These are phyloP conservation scores for Phoma sp. DNA, from an alignment of 2,329 filamentous ascomycete genomes.

Conservation along the genomic window DNA sequence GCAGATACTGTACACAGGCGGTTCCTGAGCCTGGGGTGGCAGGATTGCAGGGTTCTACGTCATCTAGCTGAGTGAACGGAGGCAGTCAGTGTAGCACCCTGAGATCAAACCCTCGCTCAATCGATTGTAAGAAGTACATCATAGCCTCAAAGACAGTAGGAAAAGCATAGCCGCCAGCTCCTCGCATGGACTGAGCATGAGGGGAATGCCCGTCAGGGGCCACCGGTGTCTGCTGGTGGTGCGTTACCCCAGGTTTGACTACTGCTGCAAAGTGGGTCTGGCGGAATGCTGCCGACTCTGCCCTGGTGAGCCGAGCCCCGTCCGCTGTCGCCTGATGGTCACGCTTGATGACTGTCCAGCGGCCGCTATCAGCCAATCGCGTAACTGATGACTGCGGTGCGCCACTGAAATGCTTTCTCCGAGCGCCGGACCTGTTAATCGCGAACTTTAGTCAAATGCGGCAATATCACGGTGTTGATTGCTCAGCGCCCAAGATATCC, in stretches of 20 bases:
- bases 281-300: constrained; percentile 9
- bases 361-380: constrained; percentile 11
- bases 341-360: constrained; percentile 13
- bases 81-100: background rate
- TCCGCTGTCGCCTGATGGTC: constrained; percentile 9
- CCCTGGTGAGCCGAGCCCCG: constrained; percentile 3
- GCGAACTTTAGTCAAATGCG: constrained; percentile 17
- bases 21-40: constrained; percentile 7
- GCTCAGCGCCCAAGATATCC: constrained; percentile 14
- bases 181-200: constrained; percentile 2
- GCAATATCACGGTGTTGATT: constrained; percentile 19
- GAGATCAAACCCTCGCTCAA: background rate
- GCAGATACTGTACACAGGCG: background rate
- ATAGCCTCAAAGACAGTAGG: background rate
- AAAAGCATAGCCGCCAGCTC: background rate
- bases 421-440: constrained; percentile 14
- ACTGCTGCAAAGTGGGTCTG: constrained; percentile 15
- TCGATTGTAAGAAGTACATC: background rate
- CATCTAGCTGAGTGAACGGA: background rate
- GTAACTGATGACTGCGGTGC: constrained; percentile 9
- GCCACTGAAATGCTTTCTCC: constrained; percentile 20
- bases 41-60: constrained; percentile 7
- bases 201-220: background rate
- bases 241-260: constrained; percentile 20
- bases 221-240: constrained; percentile 5